Percentiles rank a stretch among this genome's conserved stretches.
Conservation (phyloP, 805 yeast genomes). For the Metschnikowia lunata region DNA sequence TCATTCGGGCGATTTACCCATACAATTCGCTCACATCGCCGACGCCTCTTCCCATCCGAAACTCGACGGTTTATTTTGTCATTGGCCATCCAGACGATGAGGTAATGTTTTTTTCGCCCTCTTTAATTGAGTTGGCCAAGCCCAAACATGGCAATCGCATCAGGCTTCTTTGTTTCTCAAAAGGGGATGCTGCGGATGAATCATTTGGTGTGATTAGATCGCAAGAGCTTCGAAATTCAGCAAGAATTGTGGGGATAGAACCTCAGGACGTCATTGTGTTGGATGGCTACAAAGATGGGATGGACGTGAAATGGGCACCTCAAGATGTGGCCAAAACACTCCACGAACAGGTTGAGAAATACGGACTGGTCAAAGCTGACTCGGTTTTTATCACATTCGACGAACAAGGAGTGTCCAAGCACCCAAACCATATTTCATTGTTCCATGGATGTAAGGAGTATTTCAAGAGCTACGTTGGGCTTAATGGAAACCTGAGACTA, state of each 20-base stretch:
- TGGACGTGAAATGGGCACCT: constrained; percentile 61
- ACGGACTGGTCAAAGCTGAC: constrained; percentile 10
- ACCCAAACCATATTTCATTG: constrained; percentile 78
- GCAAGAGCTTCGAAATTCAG: constrained; percentile 55
- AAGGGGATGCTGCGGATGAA: constrained; percentile 61
- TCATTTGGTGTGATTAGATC: constrained; percentile 65
- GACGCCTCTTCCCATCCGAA: constrained; percentile 27
- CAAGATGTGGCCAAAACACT: constrained; percentile 39
- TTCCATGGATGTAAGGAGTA: constrained; percentile 45
- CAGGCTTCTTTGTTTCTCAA: constrained; percentile 64
- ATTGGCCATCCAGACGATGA: constrained; percentile 99
- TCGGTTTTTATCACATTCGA: constrained; percentile 73
- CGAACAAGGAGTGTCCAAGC: constrained; percentile 73
- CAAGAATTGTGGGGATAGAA: constrained; percentile 49
- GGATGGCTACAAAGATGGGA: constrained; percentile 55
- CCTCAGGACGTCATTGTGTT: constrained; percentile 42
- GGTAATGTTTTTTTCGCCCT: constrained; percentile 93
- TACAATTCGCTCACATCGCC: constrained; percentile 35
- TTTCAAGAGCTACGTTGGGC: constrained; percentile 15
- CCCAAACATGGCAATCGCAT: constrained; percentile 47
- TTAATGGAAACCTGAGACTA: constrained; percentile 14
- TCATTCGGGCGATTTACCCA: constrained; percentile 26
- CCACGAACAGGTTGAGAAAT: constrained; percentile 20
- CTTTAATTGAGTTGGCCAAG: constrained; percentile 49
- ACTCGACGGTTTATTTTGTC: constrained; percentile 45